Conservation (phyloP, 2,329 filamentous ascomycete genomes). For the Celoporthe dispersa region DNA sequence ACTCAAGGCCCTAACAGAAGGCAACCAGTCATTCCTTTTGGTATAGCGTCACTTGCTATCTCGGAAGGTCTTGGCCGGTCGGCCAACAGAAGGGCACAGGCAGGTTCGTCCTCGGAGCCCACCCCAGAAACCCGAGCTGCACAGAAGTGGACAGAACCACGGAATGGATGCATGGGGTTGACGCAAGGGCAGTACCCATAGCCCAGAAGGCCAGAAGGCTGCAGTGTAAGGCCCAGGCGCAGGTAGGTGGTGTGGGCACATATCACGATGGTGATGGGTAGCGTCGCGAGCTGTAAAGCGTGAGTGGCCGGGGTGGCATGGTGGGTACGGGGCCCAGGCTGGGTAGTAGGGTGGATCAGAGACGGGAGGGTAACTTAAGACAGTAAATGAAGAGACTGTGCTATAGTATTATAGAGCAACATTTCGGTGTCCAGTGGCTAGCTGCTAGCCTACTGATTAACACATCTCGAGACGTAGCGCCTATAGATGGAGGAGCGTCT, state of each 20-base stretch:
- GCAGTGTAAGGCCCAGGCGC: no score
- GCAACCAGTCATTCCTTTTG: not conserved
- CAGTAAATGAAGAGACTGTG: not conserved
- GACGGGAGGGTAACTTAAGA: not conserved
- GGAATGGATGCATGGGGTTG: no score
- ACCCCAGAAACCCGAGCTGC: not conserved
- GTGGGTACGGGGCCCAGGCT: not conserved
- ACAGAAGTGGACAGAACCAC: not conserved
- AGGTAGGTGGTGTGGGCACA: not conserved
- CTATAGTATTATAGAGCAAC: not conserved
- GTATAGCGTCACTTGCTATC: not conserved
- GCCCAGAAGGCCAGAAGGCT: no score
- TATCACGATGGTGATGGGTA: not conserved
- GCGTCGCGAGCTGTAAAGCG: not conserved
- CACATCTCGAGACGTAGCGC: no score
- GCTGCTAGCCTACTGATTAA: no score
- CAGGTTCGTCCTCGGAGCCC: not conserved
- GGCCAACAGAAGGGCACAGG: no score
- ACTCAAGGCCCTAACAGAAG: not conserved
- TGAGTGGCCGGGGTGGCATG: no score
- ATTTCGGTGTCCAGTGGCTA: not conserved
- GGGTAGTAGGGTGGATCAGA: not conserved
- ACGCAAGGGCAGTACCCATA: not conserved
- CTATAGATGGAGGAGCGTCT: no score
- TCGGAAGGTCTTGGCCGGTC: not conserved